These are phyloP conservation scores for Diaporthe nobilis DNA, from an alignment of 2,329 filamentous ascomycete species.

Conservation along the genomic window DNA sequence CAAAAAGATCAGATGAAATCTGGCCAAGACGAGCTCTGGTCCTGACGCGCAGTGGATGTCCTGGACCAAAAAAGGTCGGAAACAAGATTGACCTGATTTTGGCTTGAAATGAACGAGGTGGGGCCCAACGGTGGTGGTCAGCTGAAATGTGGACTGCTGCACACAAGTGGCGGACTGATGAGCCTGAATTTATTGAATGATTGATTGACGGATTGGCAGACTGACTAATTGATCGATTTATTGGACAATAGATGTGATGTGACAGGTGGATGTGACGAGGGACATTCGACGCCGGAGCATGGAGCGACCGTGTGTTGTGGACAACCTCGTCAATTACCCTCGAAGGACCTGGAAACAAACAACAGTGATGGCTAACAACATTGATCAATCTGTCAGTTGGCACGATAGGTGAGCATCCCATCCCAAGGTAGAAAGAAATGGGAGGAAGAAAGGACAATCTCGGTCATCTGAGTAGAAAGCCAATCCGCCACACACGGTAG, in stretches of 20 bases:
- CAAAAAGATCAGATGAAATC: conserved; percentile 20
- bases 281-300: background rate
- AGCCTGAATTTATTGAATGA: background rate
- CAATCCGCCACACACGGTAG: background rate
- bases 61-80: background rate
- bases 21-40: conserved; percentile 6
- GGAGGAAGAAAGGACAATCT: background rate
- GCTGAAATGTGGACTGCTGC: conserved; percentile 14
- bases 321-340: background rate
- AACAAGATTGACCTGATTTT: conserved; percentile 32
- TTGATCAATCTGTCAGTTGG: no score
- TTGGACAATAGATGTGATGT: background rate
- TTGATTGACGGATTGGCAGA: background rate
- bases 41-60: background rate
- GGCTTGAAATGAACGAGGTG: conserved; percentile 21
- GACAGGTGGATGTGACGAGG: background rate
- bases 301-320: no score
- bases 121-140: conserved; percentile 14
- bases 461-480: background rate
- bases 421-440: background rate
- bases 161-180: background rate
- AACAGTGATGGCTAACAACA: no score
- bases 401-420: background rate
- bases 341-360: no score
- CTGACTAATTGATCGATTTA: conserved; percentile 6